Base-by-base conservation (phyloP, 768 basidiomycete genomes). In the Paxillus rubicundulus region DNA sequence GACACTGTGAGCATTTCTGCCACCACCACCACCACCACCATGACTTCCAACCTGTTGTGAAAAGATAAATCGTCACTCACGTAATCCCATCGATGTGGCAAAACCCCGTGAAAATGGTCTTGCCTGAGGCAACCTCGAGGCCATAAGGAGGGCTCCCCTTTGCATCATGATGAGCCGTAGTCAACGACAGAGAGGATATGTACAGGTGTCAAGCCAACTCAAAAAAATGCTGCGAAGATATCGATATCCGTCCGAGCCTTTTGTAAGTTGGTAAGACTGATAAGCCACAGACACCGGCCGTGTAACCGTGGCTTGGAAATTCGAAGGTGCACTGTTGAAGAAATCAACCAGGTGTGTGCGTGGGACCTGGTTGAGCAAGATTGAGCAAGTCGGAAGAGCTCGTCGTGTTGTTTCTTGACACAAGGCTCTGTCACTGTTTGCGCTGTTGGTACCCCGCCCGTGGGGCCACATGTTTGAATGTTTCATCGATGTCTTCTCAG, bases 1-100 rank as follows among this genome's bases (percentile, higher is more conserved):
- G 4, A 24, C 24, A 24, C 30, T 30, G 30, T 9, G 30, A 30
- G 30, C 10, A 24, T 24, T 24, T 24, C 24, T 24, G 24, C n/a
- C n/a, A n/a, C n/a, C n/a, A n/a, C n/a, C n/a, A 24, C 24, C 24
- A 24, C 24, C 24, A 41, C 53, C 41, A 42, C 46, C 40, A 46
- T 18, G 12, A 28, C 14, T 38, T 14, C 33, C 33, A 6, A 20
- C 16, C 27, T 30, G 14, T 4, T n/a, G 18, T 27, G 21, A 47
- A 42, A 39, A 52, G 42, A 43, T 14, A 18, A 44, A 27, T 3
- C 20, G 40, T 7, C 17, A 71, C 68, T 60, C 63, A 69, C 68
- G 65, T 45, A 65, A 57, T 51, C 45, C 59, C 59, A 54, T 50
- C 33, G 69, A 69, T 2, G 54, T 57, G 16, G 67, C 60, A 60